Evolutionary conservation across 2,329 filamentous ascomycete genomes (phyloP), one percentile per base, ranked within the genome.

Genomic region (Penicillium fuscoglaucum): DNA sequence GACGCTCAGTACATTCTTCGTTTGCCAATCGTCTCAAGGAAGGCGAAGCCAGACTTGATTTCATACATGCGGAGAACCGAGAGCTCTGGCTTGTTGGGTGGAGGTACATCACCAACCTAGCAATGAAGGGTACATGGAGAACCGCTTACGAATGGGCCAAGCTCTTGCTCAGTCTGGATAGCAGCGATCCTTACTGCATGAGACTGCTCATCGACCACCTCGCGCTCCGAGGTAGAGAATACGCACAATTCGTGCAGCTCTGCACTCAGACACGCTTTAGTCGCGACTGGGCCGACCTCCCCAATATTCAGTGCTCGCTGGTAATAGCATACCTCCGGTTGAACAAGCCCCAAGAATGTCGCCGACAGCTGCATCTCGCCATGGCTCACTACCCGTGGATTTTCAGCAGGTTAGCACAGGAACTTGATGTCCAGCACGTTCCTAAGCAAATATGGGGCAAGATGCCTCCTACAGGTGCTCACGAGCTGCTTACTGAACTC

Each of bases 111-210:
- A 86, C 85, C 66, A 95, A 91, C 64, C 80, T 99, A 24, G 83
- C 91, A 17, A 87, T 91, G 76, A 93, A 96, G 67, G 92, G 93
- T n/a, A 97, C 93, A 1, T 96, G 91, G 81, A 84, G 92, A 47
- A 98, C 95, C 0, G 91, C 92, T 0, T 86, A 96, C 48, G 95
- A 98, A 74, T 99, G 95, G 93, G 85, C 90, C 7, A 96, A 95
- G 76, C 78, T 98, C 6, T 80, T 97, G 10, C 82, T 96, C 31
- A 85, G 87, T 58, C 76, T 98, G 58, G 86, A 92, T 65, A 86
- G 87, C 4, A 78, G 81, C 4, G 95, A 99, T 70, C 92, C 92
- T 0, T 97, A 96, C 68, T 90, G 86, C 47, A 85, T 96, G 69
- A 83, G 87, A 60, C 84, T 96, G 55, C 83, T 91, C 62, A 85